Evolutionary conservation across 2,329 filamentous ascomycete species (phyloP).

Genomic region (Alternaria ethzedia): DNA sequence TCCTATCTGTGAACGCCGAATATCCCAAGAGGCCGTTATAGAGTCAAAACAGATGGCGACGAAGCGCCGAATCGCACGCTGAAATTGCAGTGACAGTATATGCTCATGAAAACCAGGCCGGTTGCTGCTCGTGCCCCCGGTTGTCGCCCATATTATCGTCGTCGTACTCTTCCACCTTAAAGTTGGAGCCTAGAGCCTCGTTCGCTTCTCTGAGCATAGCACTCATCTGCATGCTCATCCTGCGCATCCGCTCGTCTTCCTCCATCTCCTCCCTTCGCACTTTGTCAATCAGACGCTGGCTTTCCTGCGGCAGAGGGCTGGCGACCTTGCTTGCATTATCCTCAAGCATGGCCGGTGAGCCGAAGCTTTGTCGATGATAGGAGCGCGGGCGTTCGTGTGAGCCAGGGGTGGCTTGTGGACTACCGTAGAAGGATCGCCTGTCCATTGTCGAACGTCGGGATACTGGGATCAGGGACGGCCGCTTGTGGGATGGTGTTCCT

Average conservation of each 20-base stretch:
- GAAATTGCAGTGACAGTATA: not conserved
- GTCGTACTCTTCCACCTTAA: slow-evolving; percentile 47
- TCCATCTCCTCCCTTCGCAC: slow-evolving; percentile 76
- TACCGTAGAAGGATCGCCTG: slow-evolving; percentile 25
- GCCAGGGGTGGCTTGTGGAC: slow-evolving; percentile 13
- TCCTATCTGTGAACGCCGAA: not conserved
- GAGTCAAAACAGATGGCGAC: not conserved
- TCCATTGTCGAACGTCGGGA: slow-evolving; percentile 48
- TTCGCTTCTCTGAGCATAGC: slow-evolving; percentile 90
- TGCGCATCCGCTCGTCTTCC: slow-evolving; percentile 77
- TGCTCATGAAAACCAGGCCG: not conserved
- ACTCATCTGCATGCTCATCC: slow-evolving; percentile 78
- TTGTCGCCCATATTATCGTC: slow-evolving; percentile 22
- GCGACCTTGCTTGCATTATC: slow-evolving; percentile 24
- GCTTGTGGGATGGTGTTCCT: slow-evolving; percentile 26
- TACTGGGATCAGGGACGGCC: slow-evolving; percentile 53
- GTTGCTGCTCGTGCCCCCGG: not conserved
- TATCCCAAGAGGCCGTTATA: not conserved
- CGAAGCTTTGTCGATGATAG: slow-evolving; percentile 41
- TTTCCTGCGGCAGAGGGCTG: slow-evolving; percentile 64
- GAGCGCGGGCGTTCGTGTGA: slow-evolving; percentile 28
- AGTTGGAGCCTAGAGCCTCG: slow-evolving; percentile 72
- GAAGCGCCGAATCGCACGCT: not conserved
- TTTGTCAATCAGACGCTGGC: slow-evolving; percentile 74
- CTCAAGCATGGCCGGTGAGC: slow-evolving; percentile 36